A percentile compares a stretch with the other conserved stretches of the same genome.
These are phyloP conservation scores for Epichloe glyceriae DNA, from an alignment of 2,329 filamentous ascomycete genomes.

Conservation along the genomic window DNA sequence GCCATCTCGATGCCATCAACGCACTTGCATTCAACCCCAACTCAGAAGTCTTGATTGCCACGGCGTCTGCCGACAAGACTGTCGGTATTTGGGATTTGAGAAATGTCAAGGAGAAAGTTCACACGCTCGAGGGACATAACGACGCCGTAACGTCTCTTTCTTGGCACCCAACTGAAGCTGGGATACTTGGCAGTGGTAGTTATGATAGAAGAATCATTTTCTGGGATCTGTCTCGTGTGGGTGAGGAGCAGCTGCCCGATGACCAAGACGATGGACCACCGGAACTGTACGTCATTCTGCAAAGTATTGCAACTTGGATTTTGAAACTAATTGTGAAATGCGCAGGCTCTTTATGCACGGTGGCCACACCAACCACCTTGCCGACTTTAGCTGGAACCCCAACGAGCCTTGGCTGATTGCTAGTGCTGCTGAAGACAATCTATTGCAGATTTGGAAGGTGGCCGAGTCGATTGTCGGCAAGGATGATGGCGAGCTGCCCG, in stretches of 20 bases:
- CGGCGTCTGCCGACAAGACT: constrained; percentile 88
- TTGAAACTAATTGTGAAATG: background rate
- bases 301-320: background rate
- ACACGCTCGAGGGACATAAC: constrained; percentile 76
- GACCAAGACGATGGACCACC: constrained; percentile 91
- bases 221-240: constrained; percentile 87
- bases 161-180: constrained; percentile 87
- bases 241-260: constrained; percentile 88
- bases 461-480: constrained; percentile 69
- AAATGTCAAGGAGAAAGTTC: constrained; percentile 78
- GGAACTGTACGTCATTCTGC: constrained; percentile 58
- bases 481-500: constrained; percentile 60
- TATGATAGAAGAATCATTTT: constrained; percentile 91
- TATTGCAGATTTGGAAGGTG: constrained; percentile 90
- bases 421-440: constrained; percentile 90
- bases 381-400: constrained; percentile 95
- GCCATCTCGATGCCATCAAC: constrained; percentile 89
- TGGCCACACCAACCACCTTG: constrained; percentile 91
- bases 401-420: constrained; percentile 96
- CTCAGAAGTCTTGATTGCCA: constrained; percentile 81
- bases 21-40: constrained; percentile 89
- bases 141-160: constrained; percentile 84
- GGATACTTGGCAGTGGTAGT: constrained; percentile 79
- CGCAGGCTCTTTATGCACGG: constrained; percentile 80
- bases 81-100: constrained; percentile 92